These are phyloP conservation scores for Gastrodia elata DNA, from an alignment of 106 monocot species.

Conservation along the genomic window DNA sequence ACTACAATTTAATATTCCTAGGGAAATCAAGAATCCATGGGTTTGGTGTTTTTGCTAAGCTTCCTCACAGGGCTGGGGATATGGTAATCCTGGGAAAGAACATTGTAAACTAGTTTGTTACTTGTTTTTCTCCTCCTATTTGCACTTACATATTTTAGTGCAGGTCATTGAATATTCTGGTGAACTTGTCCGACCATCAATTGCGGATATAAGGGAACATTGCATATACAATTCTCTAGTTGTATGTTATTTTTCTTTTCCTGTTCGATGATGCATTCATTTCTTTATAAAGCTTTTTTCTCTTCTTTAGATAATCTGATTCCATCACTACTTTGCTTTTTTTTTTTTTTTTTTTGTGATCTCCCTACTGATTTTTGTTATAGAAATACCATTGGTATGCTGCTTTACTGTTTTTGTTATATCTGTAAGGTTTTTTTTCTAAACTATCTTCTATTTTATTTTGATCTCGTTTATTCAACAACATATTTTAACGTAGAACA, in stretches of 20 bases:
- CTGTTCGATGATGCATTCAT: not conserved
- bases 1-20: constrained; percentile 10
- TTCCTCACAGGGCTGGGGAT: constrained; percentile 94
- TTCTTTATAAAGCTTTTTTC: not conserved
- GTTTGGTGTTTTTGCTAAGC: constrained; percentile 94
- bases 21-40: constrained; percentile 99
- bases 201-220: constrained; percentile 91
- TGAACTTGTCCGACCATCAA: constrained; percentile 83
- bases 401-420: not conserved
- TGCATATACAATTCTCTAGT: constrained; percentile 86
- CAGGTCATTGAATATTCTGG: constrained; percentile 96
- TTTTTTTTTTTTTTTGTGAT: not conserved
- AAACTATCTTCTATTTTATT: no score
- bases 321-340: not conserved
- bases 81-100: constrained; percentile 45
- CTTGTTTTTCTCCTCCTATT: constrained; percentile 8
- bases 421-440: not conserved
- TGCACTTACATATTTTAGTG: not conserved
- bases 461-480: no score
- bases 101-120: constrained; percentile 2
- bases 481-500: no score
- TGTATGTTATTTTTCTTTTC: constrained; percentile 28
- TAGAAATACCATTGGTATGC: not conserved
- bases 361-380: not conserved
- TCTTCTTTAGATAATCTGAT: not conserved